Evolutionary conservation across 805 yeast species (phyloP), one percentile per base, ranked within the genome.

Genomic region (Torulaspora indica): DNA sequence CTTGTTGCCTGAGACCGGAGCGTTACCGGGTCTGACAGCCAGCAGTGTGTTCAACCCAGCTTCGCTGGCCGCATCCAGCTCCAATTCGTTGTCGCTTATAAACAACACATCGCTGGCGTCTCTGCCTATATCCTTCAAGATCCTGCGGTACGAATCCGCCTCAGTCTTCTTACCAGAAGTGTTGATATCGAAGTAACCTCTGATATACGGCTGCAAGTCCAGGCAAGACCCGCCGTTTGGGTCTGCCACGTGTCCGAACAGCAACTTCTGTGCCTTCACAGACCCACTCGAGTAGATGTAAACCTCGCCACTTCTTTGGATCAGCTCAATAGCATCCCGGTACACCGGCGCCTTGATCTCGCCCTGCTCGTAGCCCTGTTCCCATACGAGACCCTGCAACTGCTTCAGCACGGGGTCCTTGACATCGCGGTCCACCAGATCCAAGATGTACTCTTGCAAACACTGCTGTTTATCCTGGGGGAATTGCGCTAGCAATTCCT

Each of bases 221-320:
- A 64, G 47, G 18, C 68, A 59, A 15, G 55, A 48, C 7, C 23
- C 38, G 6, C 48, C 43, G 7, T 56, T 61, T 8, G 64, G 64
- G 3, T 67, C 65, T 41, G 67, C 67, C 8, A 85, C 90, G 59
- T 85, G 76, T 0, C 72, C 73, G 58, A 90, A 87, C 45, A 90
- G 66, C 48, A 90, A 67, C 55, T 81, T 83, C 56, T 90, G 98
- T 0, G 97, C 97, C 47, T 80, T 76, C 18, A 90, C 79, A 34
- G 93, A 82, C 0, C 98, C 98, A 22, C 95, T 85, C 0, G 96
- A 88, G 66, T 90, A 90, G 14, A 90, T 87, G 58, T 73, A 85
- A 0, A 87, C 67, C 2, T 67, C 66, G 25, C 51, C 52, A 7
- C 23, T 27, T 2, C 55, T 43, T 39, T 69, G 52, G 41, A 89